phyloP scores from a whole-genome alignment of 192 early-diverging fungal genomes.

The Coemansia sp. region DNA sequence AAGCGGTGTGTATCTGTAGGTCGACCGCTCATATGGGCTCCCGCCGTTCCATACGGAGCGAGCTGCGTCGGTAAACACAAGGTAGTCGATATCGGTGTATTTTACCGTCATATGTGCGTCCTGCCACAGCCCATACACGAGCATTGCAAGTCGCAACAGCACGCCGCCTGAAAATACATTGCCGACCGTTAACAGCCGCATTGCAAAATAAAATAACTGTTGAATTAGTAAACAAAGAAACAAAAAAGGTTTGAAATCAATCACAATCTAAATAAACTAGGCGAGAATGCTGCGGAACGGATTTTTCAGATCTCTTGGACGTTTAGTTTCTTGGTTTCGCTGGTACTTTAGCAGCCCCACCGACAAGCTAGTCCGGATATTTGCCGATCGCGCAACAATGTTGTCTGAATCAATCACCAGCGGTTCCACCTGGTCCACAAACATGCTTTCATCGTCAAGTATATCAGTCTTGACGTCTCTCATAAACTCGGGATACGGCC shows the following conservation, averaged over 20 bases:
- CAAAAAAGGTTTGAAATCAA: too few relatives aligned
- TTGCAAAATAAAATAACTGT: not conserved
- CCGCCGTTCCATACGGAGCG: slow-evolving; percentile 65
- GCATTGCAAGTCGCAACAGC: slow-evolving; percentile 63
- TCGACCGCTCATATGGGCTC: slow-evolving; percentile 87
- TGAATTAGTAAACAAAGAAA: too few relatives aligned
- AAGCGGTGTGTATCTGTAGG: slow-evolving; percentile 96
- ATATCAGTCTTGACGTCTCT: not conserved
- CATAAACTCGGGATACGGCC: not conserved
- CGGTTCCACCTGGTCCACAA: not conserved
- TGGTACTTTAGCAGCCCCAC: not conserved
- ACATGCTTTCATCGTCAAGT: not conserved
- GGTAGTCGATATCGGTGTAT: slow-evolving; percentile 98
- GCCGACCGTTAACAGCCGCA: slow-evolving; percentile 34
- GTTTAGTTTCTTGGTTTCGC: not conserved
- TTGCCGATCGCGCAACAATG: not conserved
- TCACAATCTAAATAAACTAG: too few relatives aligned
- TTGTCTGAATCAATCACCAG: not conserved
- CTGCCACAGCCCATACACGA: slow-evolving; percentile 86
- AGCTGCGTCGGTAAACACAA: slow-evolving; percentile 94
- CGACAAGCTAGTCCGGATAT: not conserved
- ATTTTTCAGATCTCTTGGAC: too few relatives aligned
- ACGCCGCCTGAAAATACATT: slow-evolving; percentile 41
- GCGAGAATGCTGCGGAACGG: too few relatives aligned
- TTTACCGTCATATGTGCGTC: slow-evolving; percentile 88